Conservation (phyloP, 176 grass and related monocot species). For the Lolium rigidum region DNA sequence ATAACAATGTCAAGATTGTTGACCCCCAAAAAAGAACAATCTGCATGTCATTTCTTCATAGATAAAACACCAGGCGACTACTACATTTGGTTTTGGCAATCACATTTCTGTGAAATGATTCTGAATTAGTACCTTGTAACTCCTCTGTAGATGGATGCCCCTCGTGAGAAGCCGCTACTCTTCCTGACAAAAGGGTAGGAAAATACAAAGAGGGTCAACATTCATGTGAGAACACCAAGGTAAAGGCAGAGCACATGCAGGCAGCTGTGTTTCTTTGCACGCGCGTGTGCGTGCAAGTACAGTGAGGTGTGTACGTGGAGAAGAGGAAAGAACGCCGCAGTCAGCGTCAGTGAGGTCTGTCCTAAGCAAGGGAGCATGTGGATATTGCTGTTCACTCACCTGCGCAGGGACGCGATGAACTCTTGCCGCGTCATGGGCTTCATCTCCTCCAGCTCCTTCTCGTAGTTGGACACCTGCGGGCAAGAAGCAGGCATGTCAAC, state of each 20-base stretch:
- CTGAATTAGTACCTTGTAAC: conserved; percentile 66
- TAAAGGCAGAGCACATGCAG: background rate
- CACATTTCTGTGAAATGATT: background rate
- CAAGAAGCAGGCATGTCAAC: background rate
- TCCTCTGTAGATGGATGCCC: conserved; percentile 96
- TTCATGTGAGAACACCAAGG: conserved; percentile 20
- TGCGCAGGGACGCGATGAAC: conserved; percentile 92
- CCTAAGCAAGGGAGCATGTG: conserved; percentile 18
- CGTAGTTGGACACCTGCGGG: conserved; percentile 71
- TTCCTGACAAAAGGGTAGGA: conserved; percentile 60
- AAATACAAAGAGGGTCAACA: conserved; percentile 38
- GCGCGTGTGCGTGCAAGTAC: conserved; percentile 30
- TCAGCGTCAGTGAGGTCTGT: background rate
- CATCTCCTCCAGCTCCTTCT: conserved; percentile 92
- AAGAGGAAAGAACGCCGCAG: background rate
- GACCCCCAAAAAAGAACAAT: background rate
- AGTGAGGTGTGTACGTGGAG: conserved; percentile 50
- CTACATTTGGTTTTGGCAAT: background rate
- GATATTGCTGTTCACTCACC: conserved; percentile 37
- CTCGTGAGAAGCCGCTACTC: conserved; percentile 97
- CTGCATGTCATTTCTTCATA: conserved; percentile 1
- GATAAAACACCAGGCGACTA: conserved; percentile 24
- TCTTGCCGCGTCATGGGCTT: conserved; percentile 92
- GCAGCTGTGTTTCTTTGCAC: background rate
- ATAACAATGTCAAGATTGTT: conserved; percentile 16